phyloP scores from a whole-genome alignment of 129 eudicot species.

The Centrapalus pauciflorus region DNA sequence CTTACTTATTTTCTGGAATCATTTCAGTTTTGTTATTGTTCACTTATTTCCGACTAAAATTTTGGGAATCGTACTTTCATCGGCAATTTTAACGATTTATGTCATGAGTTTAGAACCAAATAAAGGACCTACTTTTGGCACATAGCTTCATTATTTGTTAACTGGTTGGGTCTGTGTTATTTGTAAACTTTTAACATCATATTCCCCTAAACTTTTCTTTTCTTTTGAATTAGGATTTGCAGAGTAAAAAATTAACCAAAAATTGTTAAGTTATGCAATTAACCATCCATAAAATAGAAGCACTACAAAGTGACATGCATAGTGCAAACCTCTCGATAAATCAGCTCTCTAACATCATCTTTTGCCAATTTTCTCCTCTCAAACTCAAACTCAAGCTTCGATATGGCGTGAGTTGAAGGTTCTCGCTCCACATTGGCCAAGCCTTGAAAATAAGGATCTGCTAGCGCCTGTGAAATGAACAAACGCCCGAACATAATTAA shows the following conservation, averaged over 20 bases:
- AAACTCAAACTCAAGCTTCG: constrained; percentile 93
- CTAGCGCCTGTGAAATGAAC: constrained; percentile 50
- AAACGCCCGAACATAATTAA: background rate
- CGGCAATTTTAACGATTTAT: no score
- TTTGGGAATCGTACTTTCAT: no score
- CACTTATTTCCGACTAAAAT: no score
- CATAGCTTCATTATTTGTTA: no score
- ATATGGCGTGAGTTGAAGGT: constrained; percentile 74
- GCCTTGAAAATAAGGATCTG: constrained; percentile 89
- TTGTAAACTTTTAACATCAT: no score
- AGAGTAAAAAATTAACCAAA: no score
- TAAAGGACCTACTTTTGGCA: no score
- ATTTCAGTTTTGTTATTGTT: no score
- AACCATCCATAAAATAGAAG: background rate
- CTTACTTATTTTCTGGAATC: background rate
- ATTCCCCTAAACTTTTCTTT: no score
- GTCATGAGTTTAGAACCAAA: no score
- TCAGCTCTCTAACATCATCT: constrained; percentile 95
- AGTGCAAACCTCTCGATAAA: constrained; percentile 83
- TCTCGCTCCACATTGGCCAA: constrained; percentile 85
- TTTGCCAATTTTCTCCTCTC: constrained; percentile 76
- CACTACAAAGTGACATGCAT: background rate
- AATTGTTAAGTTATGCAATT: constrained; percentile 2
- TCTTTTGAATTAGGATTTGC: no score
- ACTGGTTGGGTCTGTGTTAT: no score